Base-by-base conservation (phyloP, 1,284 basidiomycete genomes). In the Mrakiaceae sp. region DNA sequence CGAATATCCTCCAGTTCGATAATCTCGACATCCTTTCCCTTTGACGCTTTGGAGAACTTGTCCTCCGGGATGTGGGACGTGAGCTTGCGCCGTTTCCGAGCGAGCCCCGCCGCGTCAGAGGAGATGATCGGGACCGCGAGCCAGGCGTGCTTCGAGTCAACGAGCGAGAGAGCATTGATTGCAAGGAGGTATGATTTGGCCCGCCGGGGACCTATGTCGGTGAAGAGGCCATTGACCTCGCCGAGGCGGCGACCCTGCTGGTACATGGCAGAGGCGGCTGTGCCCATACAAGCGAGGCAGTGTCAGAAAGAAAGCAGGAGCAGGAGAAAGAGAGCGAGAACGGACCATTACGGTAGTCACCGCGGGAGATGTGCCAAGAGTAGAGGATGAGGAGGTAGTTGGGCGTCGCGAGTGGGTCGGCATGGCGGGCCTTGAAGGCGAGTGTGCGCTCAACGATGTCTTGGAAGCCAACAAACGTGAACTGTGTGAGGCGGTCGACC, bases 371-470 rank as follows among this genome's bases (percentile, higher is more conserved):
- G 74, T 91, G 87, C 89, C 93, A 98, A 58, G 91, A 87, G 78
- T 98, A 97, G n/a, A 98, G 78, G 66, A 98, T 89, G 70, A 85
- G 83, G 60, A 92, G 89, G 79, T 97, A 98, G 73, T 87, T 87
- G 0, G 94, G 94, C 54, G 81, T 82, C 53, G 86, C 79, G 61
- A 90, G 82, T 56, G 95, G 92, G 77, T 98, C 90, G 27, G 87
- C 88, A 75, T 98, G 96, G 67, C 94, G 84, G 9, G 92, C 91
- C 76, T 97, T 96, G 81, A 96, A 98, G 52, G 87, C 84, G 58
- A 99, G 80, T 16, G 88, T 86, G 62, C 84, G 85, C 78, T 97
- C 93, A 42, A 98, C 88, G 72, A 96, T 90, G 64, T 86, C 84
- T 66, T 87, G 84, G 69, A 95, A 81, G 0, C 87, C 90, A 39